Conservation (phyloP, 23 red algal genomes). For the Cyanidioschyzon merolae region DNA sequence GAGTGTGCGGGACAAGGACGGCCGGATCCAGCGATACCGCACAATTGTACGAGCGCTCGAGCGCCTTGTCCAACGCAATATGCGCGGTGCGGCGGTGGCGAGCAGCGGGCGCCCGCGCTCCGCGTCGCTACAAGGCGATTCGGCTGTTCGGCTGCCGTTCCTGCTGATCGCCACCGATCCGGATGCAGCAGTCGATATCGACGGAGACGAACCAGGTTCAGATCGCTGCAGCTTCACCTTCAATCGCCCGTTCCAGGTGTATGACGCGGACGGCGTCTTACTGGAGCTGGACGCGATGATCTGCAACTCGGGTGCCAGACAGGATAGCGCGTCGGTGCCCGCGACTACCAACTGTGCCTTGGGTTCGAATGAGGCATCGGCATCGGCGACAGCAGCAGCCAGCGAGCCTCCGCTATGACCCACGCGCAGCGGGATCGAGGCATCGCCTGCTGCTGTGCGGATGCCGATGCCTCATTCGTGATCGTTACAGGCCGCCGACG, state of each 20-base stretch:
- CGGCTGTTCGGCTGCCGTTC: not conserved
- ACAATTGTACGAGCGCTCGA: not conserved
- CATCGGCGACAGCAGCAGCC: too few species aligned
- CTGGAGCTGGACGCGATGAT: not conserved
- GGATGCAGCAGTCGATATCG: not conserved
- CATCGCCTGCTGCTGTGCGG: too few species aligned
- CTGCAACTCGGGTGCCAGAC: not conserved
- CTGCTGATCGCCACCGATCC: constrained; percentile 3
- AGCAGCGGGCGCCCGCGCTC: not conserved
- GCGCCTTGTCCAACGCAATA: not conserved
- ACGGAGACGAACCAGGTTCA: not conserved
- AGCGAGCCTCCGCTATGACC: too few species aligned
- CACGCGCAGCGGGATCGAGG: too few species aligned
- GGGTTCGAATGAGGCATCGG: too few species aligned
- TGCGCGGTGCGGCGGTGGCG: not conserved
- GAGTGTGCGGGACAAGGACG: not conserved
- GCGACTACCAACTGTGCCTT: too few species aligned
- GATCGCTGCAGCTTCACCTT: not conserved
- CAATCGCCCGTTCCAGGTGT: not conserved
- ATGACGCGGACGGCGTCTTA: not conserved
- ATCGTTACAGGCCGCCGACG: too few species aligned
- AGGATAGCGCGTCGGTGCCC: too few species aligned
- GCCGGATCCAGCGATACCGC: not conserved
- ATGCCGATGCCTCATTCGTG: too few species aligned
- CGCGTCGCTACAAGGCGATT: not conserved